phyloP scores from a whole-genome alignment of 1,284 basidiomycete genomes.

The Anthracocystis setariae region DNA sequence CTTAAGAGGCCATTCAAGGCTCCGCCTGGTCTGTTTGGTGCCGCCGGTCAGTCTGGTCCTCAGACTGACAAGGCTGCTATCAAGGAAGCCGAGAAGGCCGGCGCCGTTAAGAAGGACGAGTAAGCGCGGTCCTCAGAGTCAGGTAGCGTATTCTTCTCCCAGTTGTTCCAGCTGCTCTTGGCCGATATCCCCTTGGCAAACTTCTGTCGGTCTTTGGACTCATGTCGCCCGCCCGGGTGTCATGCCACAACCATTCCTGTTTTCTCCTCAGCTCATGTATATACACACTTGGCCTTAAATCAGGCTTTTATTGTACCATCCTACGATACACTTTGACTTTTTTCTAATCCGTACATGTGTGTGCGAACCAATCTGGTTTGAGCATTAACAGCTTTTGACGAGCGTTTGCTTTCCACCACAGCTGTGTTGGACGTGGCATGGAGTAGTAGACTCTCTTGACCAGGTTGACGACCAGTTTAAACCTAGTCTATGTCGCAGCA shows the following conservation, averaged over 20 bases:
- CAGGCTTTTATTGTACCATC: constrained; percentile 3
- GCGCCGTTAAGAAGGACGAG: constrained; percentile 80
- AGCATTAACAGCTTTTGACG: no score
- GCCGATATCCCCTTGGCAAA: no score
- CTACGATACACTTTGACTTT: background rate
- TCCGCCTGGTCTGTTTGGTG: constrained; percentile 77
- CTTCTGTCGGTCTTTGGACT: background rate
- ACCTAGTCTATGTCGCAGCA: no score
- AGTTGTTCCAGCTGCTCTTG: no score
- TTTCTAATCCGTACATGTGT: no score
- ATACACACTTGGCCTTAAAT: constrained; percentile 13
- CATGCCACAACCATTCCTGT: background rate
- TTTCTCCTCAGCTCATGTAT: constrained; percentile 18
- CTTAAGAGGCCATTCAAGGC: constrained; percentile 90
- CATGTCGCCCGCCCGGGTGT: background rate
- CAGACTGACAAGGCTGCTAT: constrained; percentile 85
- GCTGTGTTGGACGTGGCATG: no score
- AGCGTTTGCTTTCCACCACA: no score
- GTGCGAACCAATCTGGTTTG: no score
- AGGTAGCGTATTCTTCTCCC: no score
- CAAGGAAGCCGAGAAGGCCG: constrained; percentile 83
- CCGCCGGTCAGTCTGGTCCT: constrained; percentile 65
- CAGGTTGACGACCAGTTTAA: no score
- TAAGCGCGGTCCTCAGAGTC: constrained; percentile 59
- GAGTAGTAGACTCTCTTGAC: no score